These are phyloP conservation scores for Ustilago cynodontis DNA, from an alignment of 1,284 basidiomycete species.

Conservation along the genomic window DNA sequence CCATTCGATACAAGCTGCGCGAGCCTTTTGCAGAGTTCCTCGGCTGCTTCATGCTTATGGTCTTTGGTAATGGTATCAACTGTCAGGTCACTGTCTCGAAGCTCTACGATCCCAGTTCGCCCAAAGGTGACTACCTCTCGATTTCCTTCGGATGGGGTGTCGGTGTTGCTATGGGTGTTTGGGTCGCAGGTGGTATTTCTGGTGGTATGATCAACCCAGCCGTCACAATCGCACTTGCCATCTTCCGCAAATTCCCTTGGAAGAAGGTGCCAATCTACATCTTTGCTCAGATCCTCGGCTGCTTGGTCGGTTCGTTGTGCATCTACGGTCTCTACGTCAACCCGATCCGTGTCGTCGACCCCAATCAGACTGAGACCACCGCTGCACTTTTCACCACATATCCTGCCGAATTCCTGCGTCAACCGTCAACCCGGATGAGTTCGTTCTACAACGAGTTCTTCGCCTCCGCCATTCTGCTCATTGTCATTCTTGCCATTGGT, in stretches of 20 bases:
- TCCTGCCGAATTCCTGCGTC: constrained; percentile 66
- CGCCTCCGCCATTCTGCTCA: constrained; percentile 57
- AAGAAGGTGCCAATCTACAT: constrained; percentile 82
- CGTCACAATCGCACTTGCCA: constrained; percentile 77
- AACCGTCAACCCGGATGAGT: constrained; percentile 44
- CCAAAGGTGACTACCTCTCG: constrained; percentile 57
- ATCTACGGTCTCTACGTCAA: constrained; percentile 83
- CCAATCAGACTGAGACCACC: constrained; percentile 71
- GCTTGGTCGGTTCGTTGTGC: constrained; percentile 77
- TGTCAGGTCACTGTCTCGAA: constrained; percentile 56
- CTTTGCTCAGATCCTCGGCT: constrained; percentile 80
- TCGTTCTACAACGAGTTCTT: constrained; percentile 59
- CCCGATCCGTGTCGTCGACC: constrained; percentile 74
- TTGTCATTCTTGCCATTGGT: constrained; percentile 55
- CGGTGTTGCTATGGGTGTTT: constrained; percentile 64
- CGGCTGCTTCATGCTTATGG: constrained; percentile 60
- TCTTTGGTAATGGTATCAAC: constrained; percentile 65
- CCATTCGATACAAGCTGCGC: constrained; percentile 52
- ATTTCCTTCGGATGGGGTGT: constrained; percentile 65
- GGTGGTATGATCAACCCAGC: constrained; percentile 62
- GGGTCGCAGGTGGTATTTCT: constrained; percentile 61
- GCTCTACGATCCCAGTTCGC: constrained; percentile 34
- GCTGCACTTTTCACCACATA: constrained; percentile 80
- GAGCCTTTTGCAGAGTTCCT: constrained; percentile 63
- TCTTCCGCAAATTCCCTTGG: constrained; percentile 82